phyloP scores from a whole-genome alignment of 2,329 filamentous ascomycete species.

The Fusarium globosum region DNA sequence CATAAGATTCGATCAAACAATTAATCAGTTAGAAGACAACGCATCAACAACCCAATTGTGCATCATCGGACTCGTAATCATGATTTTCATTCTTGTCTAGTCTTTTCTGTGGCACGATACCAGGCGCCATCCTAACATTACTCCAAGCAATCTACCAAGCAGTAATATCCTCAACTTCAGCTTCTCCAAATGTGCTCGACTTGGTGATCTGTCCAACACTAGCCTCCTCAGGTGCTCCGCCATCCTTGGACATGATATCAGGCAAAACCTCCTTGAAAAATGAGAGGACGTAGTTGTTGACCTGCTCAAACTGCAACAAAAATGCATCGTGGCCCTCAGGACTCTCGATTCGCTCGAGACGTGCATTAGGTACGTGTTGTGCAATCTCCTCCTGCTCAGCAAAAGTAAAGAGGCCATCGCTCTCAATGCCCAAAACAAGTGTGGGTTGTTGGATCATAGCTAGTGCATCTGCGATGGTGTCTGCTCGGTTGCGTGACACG shows the following conservation, averaged over 20 bases:
- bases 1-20: background rate
- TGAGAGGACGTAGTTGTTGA: constrained; percentile 85
- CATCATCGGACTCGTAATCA: background rate
- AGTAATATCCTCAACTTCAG: constrained; percentile 95
- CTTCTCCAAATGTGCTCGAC: constrained; percentile 93
- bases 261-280: constrained; percentile 87
- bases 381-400: constrained; percentile 96
- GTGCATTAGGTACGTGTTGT: constrained; percentile 79
- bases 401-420: constrained; percentile 95
- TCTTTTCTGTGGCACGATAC: background rate
- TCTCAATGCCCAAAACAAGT: constrained; percentile 92
- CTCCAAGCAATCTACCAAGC: constrained; percentile 73
- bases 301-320: constrained; percentile 95
- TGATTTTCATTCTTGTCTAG: constrained; percentile 13
- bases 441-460: constrained; percentile 87
- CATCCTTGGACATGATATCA: constrained; percentile 82
- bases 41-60: background rate
- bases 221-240: constrained; percentile 59
- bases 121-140: background rate
- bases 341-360: constrained; percentile 88
- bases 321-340: constrained; percentile 98
- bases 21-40: background rate
- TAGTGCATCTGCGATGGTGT: constrained; percentile 77
- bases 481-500: constrained; percentile 81
- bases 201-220: constrained; percentile 76